Conservation (phyloP, 345 rosid genomes). For the Hibiscus syriacus region DNA sequence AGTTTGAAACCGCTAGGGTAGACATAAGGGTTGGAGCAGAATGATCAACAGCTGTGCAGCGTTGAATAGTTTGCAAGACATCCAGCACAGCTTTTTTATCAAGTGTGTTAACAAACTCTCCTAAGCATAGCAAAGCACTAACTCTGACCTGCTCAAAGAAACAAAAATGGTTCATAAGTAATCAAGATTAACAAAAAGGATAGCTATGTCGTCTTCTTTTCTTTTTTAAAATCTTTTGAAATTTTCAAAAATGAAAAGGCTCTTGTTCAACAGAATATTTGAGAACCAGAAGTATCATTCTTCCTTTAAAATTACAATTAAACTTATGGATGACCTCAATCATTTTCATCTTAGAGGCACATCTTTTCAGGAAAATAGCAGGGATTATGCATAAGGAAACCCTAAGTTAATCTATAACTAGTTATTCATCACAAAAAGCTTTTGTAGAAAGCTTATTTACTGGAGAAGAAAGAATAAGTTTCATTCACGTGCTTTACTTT, state of each 20-base stretch:
- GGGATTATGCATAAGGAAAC: neutral
- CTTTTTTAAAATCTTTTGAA: neutral
- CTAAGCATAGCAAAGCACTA: conserved; percentile 80
- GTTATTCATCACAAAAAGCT: too few species aligned
- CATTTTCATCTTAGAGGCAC: neutral
- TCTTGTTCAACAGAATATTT: neutral
- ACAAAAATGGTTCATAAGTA: conserved; percentile 2
- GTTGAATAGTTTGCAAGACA: conserved; percentile 83
- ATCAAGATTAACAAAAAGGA: neutral
- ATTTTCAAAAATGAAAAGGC: neutral
- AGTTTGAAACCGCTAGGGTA: conserved; percentile 86
- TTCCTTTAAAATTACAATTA: neutral
- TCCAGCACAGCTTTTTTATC: conserved; percentile 71
- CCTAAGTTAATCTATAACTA: too few species aligned
- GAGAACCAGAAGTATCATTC: neutral
- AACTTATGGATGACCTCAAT: neutral
- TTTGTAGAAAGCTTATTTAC: too few species aligned
- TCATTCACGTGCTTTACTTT: too few species aligned
- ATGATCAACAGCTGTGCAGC: conserved; percentile 90
- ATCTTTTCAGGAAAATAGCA: neutral
- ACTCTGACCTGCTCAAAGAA: conserved; percentile 72
- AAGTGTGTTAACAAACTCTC: conserved; percentile 60
- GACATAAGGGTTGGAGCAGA: conserved; percentile 98
- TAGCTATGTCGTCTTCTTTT: neutral
- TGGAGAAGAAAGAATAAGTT: too few species aligned